These are phyloP conservation scores for Nemophila menziesii DNA, from an alignment of 257 asterid species.

Conservation along the genomic window DNA sequence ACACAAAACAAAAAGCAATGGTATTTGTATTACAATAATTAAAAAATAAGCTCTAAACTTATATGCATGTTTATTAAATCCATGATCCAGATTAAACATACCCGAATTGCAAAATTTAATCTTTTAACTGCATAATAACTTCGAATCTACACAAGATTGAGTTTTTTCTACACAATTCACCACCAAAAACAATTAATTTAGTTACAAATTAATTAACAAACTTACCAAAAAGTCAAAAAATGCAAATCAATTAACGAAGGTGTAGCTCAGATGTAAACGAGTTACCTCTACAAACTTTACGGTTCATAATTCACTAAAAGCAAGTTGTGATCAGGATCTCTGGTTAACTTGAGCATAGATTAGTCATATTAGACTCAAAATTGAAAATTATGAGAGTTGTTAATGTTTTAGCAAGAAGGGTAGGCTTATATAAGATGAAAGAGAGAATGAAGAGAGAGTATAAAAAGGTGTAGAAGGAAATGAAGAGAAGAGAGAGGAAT, in stretches of 20 bases:
- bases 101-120: constrained; percentile 28
- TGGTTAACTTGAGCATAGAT: no score
- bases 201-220: constrained; percentile 1
- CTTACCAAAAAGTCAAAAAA: background rate
- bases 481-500: background rate
- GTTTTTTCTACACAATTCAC: constrained; percentile 11
- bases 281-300: no score
- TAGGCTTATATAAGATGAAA: background rate
- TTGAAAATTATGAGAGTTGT: background rate
- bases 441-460: constrained; percentile 8
- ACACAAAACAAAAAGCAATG: constrained; percentile 11
- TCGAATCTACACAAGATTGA: constrained; percentile 18
- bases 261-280: no score
- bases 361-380: no score
- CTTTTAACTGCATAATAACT: constrained; percentile 39
- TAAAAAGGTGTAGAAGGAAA: constrained; percentile 5
- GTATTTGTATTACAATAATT: background rate
- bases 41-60: constrained; percentile 17
- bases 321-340: no score
- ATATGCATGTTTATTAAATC: constrained; percentile 24
- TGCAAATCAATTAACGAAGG: no score
- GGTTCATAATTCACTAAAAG: no score
- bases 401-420: background rate
- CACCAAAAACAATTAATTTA: constrained; percentile 1
- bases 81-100: constrained; percentile 30